These are phyloP conservation scores for Kokia cookei DNA, from an alignment of 441 rosid genomes.

Conservation along the genomic window DNA sequence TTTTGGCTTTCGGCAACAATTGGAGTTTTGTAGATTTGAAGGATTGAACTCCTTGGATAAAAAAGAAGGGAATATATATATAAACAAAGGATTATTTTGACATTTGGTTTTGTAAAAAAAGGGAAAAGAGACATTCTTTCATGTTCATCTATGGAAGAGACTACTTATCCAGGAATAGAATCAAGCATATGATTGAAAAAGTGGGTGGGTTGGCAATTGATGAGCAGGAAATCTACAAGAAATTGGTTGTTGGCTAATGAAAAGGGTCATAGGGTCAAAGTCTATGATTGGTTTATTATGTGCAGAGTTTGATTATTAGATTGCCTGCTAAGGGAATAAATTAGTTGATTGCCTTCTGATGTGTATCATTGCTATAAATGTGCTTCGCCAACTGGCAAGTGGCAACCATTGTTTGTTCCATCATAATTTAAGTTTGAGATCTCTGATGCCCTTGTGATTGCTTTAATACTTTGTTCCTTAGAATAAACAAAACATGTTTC, in stretches of 20 bases:
- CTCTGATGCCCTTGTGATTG: slow-evolving; percentile 5
- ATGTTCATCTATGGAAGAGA: neutral
- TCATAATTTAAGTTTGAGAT: neutral
- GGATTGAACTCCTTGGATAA: too few relatives aligned
- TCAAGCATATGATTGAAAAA: neutral
- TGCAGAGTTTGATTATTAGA: neutral
- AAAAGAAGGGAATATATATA: too few relatives aligned
- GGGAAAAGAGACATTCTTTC: neutral
- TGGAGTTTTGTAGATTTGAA: too few relatives aligned
- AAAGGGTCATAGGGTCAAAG: neutral
- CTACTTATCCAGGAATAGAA: neutral
- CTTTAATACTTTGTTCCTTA: neutral
- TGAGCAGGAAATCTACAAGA: neutral
- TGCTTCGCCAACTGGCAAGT: too few relatives aligned
- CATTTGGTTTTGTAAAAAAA: neutral
- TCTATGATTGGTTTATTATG: neutral
- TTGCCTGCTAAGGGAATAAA: neutral
- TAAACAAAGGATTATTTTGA: neutral
- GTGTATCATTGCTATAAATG: neutral
- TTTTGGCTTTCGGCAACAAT: too few relatives aligned
- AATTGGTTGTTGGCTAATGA: neutral
- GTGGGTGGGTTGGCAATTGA: neutral
- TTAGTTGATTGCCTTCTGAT: neutral
- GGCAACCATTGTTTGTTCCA: neutral
- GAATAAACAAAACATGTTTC: neutral